phyloP scores from a whole-genome alignment of 2,329 filamentous ascomycete genomes.

The Trichoderma arundinaceum region DNA sequence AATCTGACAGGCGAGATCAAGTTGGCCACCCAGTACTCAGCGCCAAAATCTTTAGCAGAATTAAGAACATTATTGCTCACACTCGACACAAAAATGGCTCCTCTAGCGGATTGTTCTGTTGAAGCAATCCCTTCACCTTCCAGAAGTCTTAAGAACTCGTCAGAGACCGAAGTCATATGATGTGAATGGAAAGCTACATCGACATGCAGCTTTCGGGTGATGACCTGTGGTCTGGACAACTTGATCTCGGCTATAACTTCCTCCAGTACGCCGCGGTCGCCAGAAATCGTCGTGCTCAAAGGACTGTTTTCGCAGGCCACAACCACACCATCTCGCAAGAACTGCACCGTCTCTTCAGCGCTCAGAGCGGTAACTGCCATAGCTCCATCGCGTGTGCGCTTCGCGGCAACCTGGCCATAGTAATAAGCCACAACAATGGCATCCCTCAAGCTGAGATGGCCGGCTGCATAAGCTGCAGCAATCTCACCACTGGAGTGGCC shows the following conservation, averaged over 20 bases:
- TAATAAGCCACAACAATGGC: slow-evolving; percentile 42
- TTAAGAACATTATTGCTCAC: slow-evolving; percentile 5
- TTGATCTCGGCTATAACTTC: slow-evolving; percentile 27
- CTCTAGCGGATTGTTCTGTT: not conserved
- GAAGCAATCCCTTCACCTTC: not conserved
- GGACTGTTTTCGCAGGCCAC: slow-evolving; percentile 47
- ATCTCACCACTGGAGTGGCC: slow-evolving; percentile 49
- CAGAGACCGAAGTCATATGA: slow-evolving; percentile 40
- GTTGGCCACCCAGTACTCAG: slow-evolving; percentile 39
- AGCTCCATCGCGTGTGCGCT: slow-evolving; percentile 32
- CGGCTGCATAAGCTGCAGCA: slow-evolving; percentile 43
- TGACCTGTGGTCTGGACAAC: slow-evolving; percentile 29
- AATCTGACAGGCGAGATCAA: slow-evolving; percentile 38
- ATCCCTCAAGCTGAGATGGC: slow-evolving; percentile 33
- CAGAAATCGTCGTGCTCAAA: slow-evolving; percentile 43
- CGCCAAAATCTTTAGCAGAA: slow-evolving; percentile 1
- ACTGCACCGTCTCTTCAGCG: slow-evolving; percentile 2
- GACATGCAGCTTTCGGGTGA: slow-evolving; percentile 33
- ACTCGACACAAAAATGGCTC: slow-evolving; percentile 14
- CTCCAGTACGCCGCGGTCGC: slow-evolving; percentile 40
- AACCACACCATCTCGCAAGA: slow-evolving; percentile 29
- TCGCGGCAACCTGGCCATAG: slow-evolving; percentile 37
- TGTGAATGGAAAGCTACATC: slow-evolving; percentile 40
- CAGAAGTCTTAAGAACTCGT: not conserved
- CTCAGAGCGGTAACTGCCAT: slow-evolving; percentile 43